These are phyloP conservation scores for Diaporthe ampelina DNA, from an alignment of 2,329 filamentous ascomycete genomes.

Conservation along the genomic window DNA sequence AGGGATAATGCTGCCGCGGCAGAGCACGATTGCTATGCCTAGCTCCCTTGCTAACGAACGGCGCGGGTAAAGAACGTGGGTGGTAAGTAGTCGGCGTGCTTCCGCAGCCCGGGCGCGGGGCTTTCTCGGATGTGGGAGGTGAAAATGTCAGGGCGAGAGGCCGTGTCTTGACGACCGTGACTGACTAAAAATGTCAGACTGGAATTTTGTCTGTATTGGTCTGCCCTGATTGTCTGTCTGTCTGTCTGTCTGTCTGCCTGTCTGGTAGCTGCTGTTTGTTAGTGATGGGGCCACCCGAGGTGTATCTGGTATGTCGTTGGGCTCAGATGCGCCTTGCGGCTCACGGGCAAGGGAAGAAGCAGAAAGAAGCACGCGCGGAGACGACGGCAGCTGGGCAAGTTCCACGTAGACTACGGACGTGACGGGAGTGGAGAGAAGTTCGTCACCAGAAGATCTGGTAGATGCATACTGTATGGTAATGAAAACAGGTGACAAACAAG, in stretches of 20 bases:
- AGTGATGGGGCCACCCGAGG: background rate
- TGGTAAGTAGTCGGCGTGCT: background rate
- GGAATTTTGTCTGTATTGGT: no score
- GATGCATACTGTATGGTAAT: slow-evolving; percentile 27
- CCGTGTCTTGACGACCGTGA: background rate
- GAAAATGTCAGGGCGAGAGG: background rate
- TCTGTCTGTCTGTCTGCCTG: background rate
- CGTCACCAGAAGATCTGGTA: slow-evolving; percentile 21
- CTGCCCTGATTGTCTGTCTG: background rate
- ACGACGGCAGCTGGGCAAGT: slow-evolving; percentile 6
- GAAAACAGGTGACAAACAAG: slow-evolving; percentile 15
- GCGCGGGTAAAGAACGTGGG: slow-evolving; percentile 28
- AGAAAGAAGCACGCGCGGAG: slow-evolving; percentile 8
- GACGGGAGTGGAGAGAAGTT: slow-evolving; percentile 20
- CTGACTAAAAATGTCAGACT: background rate
- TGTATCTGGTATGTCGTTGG: background rate
- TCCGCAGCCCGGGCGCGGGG: background rate
- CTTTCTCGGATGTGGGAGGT: background rate
- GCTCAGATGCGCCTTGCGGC: slow-evolving; percentile 22
- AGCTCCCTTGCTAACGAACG: slow-evolving; percentile 28
- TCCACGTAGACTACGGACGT: slow-evolving; percentile 20
- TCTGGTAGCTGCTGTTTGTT: background rate
- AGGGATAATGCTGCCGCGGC: slow-evolving; percentile 25
- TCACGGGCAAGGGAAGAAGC: background rate
- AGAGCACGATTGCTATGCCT: slow-evolving; percentile 17